Evolutionary conservation across 1,139 yeast genomes (phyloP).

Genomic region (Entelexis sorbosivorans): DNA sequence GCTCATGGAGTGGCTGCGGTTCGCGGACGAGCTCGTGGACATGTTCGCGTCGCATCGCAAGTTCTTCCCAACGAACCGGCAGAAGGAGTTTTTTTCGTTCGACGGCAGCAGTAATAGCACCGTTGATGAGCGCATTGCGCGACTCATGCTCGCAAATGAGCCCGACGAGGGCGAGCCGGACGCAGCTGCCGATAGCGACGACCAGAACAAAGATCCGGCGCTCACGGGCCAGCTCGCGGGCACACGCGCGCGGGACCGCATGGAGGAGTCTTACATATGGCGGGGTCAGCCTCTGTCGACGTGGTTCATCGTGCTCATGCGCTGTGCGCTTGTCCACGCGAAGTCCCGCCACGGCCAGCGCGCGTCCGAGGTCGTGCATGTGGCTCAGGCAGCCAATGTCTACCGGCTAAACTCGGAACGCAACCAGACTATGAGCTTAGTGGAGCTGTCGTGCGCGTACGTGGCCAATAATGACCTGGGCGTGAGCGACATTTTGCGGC

Average conservation of each 20-base stretch:
- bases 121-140: constrained; percentile 21
- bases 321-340: constrained; percentile 57
- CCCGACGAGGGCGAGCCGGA: constrained; percentile 45
- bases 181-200: constrained; percentile 15
- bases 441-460: constrained; percentile 54
- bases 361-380: constrained; percentile 58
- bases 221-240: not conserved
- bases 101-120: constrained; percentile 18
- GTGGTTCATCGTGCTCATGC: constrained; percentile 81
- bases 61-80: constrained; percentile 68
- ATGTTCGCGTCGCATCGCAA: constrained; percentile 65
- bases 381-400: constrained; percentile 66
- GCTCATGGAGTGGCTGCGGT: constrained; percentile 68
- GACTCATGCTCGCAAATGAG: constrained; percentile 17
- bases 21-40: constrained; percentile 73
- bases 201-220: not conserved
- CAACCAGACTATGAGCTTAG: constrained; percentile 51
- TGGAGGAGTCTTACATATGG: constrained; percentile 40
- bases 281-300: constrained; percentile 65
- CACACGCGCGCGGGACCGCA: constrained; percentile 6
- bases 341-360: constrained; percentile 49
- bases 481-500: constrained; percentile 47
- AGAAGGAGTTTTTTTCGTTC: constrained; percentile 37
- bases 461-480: constrained; percentile 37
- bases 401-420: constrained; percentile 37